Base-by-base conservation (phyloP, 768 basidiomycete species). In the Pulveroboletus ravenelii region DNA sequence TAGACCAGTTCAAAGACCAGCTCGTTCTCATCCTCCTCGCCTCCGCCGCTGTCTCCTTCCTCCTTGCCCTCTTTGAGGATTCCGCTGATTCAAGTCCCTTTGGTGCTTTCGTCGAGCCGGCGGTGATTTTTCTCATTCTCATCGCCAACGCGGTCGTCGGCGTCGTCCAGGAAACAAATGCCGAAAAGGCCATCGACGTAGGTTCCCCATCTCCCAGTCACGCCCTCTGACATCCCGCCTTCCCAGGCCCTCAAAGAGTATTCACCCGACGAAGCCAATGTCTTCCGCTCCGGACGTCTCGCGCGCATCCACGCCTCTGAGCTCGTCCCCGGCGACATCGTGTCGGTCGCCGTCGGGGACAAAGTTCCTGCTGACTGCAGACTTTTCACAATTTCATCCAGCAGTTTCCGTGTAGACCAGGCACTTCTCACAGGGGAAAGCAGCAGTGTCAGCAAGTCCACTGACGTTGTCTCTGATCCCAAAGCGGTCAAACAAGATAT, bases 1-100 rank as follows among this genome's bases (percentile, higher is more conserved):
- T 99, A n/a, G 93, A 96, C 59, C 95, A 99, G 72, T 99, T 99
- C 78, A 88, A 98, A 76, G 95, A 99, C 72, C 93, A 96, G 70
- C 82, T 99, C 27, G 95, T 99, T 37, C 85, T 99, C 55, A 98
- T 99, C 64, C 80, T 99, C 31, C 85, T 99, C 41, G 93, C 80
- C 3, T 96, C 93, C 1, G 95, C 95, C 12, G 84, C 89, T 40
- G 78, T 98, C 58, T 98, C 95, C 10, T 94, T 99, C 69, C 75
- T 94, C 13, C 76, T 99, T 36, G 95, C 95, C 8, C 69, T 95
- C 30, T 74, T 98, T 50, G 95, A 99, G 63, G 83, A 87, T 51
- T 74, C 81, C 1, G 77, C 82, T 12, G 82, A 82, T 44, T 74
- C 84, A 50, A 77, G 76, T 50, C 74, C 84, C 53, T 78, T 81